Base-by-base conservation (phyloP, 2,329 filamentous ascomycete genomes). In the Lachnum nothofagi region DNA sequence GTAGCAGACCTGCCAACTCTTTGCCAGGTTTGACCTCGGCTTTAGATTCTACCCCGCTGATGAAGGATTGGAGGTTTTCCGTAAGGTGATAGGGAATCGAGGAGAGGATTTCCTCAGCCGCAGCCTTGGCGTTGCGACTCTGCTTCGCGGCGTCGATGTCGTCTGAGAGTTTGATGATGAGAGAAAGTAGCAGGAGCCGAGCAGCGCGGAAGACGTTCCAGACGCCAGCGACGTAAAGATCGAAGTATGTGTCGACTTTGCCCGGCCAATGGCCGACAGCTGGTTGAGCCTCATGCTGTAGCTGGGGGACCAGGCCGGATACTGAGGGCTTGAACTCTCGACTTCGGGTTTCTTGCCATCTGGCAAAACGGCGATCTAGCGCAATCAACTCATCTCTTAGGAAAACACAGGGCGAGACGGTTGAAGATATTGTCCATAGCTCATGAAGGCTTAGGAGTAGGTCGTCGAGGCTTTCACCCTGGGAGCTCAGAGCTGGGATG, bases 171-270 rank as follows among this genome's bases (percentile, higher is more conserved):
- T 44, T 52, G 9, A 82, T 74, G 42, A 75, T 72, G 19, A 79
- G 64, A 17, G 74, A 72, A 4, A 73, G 70, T 12, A 81, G 68
- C 34, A 78, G 70, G 25, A 82, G 67, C 4, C 78, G 70, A 7
- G 72, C 70, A 14, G 72, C 70, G 14, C 78, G 71, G 55, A 71
- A 68, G 67, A 77, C 68, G 61, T 81, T 82, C 72, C 73, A 77
- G 5, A 79, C 69, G 52, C 72, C 75, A 17, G 73, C 73, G 34
- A 79, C 74, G 70, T 74, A 81, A 39, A 79, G 68, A 60, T 82
- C 77, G 38, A 69, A 67, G 59, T 82, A 82, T 2, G 75, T 67
- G 57, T 82, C 78, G 29, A 82, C 72, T 5, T 74, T 70, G 2
- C 79, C 78, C 0, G 79, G 78, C 56, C 75, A 82, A 0, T 77